Base-by-base conservation (phyloP, 148 eudicot species). In the Rhododendron simsii region DNA sequence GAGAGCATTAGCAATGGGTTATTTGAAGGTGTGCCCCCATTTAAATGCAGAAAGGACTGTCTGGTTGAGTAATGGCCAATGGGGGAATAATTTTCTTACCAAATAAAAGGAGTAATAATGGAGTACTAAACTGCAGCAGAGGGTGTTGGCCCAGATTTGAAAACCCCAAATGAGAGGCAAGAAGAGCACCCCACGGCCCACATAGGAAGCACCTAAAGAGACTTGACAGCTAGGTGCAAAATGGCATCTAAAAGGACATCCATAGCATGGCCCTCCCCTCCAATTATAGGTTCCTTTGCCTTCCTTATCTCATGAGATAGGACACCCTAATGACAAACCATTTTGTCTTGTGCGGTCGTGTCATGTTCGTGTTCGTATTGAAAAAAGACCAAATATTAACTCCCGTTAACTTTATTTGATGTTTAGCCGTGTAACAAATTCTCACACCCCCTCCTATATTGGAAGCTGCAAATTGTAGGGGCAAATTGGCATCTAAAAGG, bases 171-270 rank as follows among this genome's bases (percentile, higher is more conserved):
- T 26, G 61, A 65, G 85, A 71, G 67, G 74, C 47, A 61, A 41
- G 50, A 37, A 35, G 2, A 55, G 81, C 69, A 28, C 37, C 67
- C 67, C 67, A 61, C 67, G 59, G 50, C 57, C 87, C 79, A 84
- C 53, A 61, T 16, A 50, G 86, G 83, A 87, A 84, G 81, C 75
- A 81, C 41, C 82, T 87, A 87, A 80, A 84, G 51, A 59, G 86
- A 85, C 87, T 35, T 78, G 91, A 87, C 85, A 89, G 67, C 83
- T 61, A 12, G 77, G 69, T 81, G 83, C 80, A 63, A 81, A 76
- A 37, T 50, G 77, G 74, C 84, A 51, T 71, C 87, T 50, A 82
- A 82, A 28, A 59, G 82, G 85, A 82, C 85, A 86, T 47, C 14
- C 50, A 82, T 77, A 23, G 26, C 84, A 84, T 65, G 82, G 83